Base-by-base conservation (phyloP, 179 eudicot species). In the Carnegiea gigantea region DNA sequence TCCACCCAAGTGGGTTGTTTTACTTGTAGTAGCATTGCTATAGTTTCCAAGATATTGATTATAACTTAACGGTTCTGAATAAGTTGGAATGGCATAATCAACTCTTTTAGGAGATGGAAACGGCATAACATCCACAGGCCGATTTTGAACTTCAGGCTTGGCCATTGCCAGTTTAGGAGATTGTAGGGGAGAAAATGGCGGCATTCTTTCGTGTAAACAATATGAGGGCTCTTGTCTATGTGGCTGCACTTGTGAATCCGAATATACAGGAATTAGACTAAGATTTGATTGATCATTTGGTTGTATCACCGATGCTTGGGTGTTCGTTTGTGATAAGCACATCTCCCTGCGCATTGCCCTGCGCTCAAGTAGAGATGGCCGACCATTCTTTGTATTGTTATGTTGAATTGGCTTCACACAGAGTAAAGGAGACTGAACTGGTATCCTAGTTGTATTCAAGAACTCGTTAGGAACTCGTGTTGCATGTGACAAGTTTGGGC, bases 241-340 rank as follows among this genome's bases (percentile, higher is more conserved):
- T 79, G 89, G 95, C 36, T 86, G 93, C 78, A 93, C 84, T 80
- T 90, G 89, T 70, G 97, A 90, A 82, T 91, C 98, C 51, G 97
- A 94, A 81, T 86, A 88, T 20, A 93, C 93, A 81, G 90, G 97
- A 65, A 81, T 78, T 80, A 90, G 86, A 54, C 91, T 91, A 71
- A 78, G 87, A 79, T 88, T 81, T 86, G 80, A 65, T 79, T 21
- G 89, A 75, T 86, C 90, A 80, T 70, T 75, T 28, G 89, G 86
- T 78, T 82, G 88, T 80, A 86, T 57, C 87, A 88, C 79, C 44
- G 78, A 78, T 54, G 72, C 84, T 75, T 88, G 87, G 81, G 88
- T 79, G 62, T 88, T 90, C 28, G 80, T 80, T 70, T 84, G 88
- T 68, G 91, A 82, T 81, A 83, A 71, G 68, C 76, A 86, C 79